Conservation (phyloP, 305 asterid species). For the Plantago rigida region DNA sequence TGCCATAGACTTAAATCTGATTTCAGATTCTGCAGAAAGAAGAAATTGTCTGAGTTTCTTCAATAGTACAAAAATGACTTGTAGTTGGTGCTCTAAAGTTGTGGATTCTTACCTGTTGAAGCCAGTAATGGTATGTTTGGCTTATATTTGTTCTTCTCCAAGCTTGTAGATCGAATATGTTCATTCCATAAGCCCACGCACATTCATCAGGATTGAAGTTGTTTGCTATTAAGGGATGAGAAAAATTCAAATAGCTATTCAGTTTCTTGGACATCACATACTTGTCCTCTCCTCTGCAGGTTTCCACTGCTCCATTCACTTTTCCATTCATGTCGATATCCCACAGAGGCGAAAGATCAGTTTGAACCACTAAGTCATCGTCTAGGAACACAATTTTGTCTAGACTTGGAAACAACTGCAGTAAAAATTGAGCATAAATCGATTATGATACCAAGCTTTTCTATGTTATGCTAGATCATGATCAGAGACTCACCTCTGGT, state of each 20-base stretch:
- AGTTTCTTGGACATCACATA: constrained; percentile 87
- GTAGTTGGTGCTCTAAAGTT: neutral
- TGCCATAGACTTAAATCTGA: constrained; percentile 96
- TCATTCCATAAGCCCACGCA: constrained; percentile 99
- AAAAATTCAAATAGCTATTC: constrained; percentile 78
- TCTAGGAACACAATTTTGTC: constrained; percentile 77
- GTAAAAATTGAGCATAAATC: constrained; percentile 11
- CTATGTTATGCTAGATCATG: neutral
- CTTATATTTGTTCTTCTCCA: constrained; percentile 87
- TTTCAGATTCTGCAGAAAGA: constrained; percentile 61
- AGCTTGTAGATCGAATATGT: constrained; percentile 72
- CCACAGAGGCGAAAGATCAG: constrained; percentile 91
- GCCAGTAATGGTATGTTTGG: constrained; percentile 72
- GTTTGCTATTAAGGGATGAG: constrained; percentile 72
- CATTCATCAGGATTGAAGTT: constrained; percentile 72
- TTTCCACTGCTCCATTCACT: constrained; percentile 89
- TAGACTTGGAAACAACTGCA: constrained; percentile 82
- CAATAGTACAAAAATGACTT: neutral
- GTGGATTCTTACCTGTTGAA: constrained; percentile 48
- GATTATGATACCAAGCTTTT: constrained; percentile 4
- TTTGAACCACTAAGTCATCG: constrained; percentile 80
- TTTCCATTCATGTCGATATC: constrained; percentile 79
- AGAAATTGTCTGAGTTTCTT: constrained; percentile 7
- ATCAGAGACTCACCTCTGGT: constrained; percentile 56
- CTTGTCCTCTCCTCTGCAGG: constrained; percentile 74